Base-by-base conservation (phyloP, 2,329 filamentous ascomycete genomes). In the Nothophoma quercina region DNA sequence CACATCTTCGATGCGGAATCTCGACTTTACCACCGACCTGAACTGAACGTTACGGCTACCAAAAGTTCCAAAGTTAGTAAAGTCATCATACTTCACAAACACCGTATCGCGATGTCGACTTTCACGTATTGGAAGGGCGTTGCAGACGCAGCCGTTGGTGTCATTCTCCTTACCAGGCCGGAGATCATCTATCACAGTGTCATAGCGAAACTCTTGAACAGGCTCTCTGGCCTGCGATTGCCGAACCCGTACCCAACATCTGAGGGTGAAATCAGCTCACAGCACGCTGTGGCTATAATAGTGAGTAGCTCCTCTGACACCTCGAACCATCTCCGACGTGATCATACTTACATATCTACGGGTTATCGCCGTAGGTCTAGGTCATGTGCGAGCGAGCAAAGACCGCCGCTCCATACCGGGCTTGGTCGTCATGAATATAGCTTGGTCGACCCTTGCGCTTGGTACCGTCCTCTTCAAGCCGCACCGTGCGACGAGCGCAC, bases 211-310 rank as follows among this genome's bases (percentile, higher is more conserved):
- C 29, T 39, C 12, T 26, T 61, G 23, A 25, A 45, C 12, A 38
- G 38, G 4, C 4, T 54, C 1, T 55, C 40, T 8, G 56, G 58
- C 4, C 26, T 63, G 5, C 32, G 56, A 15, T 30, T 61, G 29
- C 53, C 60, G 10, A 60, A 60, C 48, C 49, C 59, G 10, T 38
- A 62, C 51, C 51, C 59, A 1, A 43, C 32, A 16, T 18, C 35
- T 12, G 36, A 45, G 6, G 57, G 52, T 18, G 51, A 39, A 12
- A 23, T 56, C 4, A 45, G 43, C 22, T 39, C 55, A 16, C 58
- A 63, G 46, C 58, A 63, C 58, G 58, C 50, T 21, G 55, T 61
- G 10, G 58, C 51, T 4, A 62, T 62, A 1, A 56, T 61, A 48
- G 58, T 57, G 42, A 18, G 15, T 29, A 21, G 7, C 7, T 26